A percentile compares a stretch with the other conserved stretches of the same genome.
These are phyloP conservation scores for Chlorella sorokiniana DNA, from an alignment of 139 green algal genomes.

Conservation along the genomic window DNA sequence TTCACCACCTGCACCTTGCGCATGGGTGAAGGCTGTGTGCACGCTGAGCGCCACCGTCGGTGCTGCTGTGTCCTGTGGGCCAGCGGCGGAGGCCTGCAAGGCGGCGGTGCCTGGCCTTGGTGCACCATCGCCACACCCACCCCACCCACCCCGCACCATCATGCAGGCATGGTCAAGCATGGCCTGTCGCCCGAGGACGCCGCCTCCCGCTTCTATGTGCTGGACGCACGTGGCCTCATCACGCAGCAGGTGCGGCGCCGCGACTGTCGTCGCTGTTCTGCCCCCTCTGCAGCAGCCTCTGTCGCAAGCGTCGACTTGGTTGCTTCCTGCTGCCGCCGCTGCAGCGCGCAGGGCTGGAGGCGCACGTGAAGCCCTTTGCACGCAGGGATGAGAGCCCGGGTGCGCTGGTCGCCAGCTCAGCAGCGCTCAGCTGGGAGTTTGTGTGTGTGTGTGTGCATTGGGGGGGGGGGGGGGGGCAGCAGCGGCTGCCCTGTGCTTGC, in stretches of 20 bases:
- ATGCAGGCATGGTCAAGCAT: conserved; percentile 72
- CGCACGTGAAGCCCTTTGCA: conserved; percentile 73
- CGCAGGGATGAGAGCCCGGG: conserved; percentile 44
- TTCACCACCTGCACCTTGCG: not conserved
- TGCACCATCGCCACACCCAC: no score
- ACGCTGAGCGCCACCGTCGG: no score
- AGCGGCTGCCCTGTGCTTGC: no score
- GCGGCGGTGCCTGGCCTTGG: no score
- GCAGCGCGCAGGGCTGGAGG: conserved; percentile 43
- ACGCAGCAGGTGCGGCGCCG: not conserved
- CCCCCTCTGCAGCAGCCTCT: no score
- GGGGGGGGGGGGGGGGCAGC: no score
- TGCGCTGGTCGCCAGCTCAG: no score
- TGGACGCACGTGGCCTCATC: conserved; percentile 53
- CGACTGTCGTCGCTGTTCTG: not conserved
- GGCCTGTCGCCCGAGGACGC: conserved; percentile 59
- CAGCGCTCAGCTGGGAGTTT: no score
- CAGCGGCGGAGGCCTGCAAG: no score
- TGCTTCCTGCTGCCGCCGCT: not conserved
- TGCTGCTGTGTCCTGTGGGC: no score
- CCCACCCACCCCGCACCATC: no score
- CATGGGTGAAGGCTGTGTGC: not conserved
- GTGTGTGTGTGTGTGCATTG: no score
- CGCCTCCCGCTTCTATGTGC: conserved; percentile 68
- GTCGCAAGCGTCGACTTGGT: not conserved